Evolutionary conservation across 2,329 filamentous ascomycete genomes (phyloP), one percentile per base, ranked within the genome.

Genomic region (Setomelanomma holmii): DNA sequence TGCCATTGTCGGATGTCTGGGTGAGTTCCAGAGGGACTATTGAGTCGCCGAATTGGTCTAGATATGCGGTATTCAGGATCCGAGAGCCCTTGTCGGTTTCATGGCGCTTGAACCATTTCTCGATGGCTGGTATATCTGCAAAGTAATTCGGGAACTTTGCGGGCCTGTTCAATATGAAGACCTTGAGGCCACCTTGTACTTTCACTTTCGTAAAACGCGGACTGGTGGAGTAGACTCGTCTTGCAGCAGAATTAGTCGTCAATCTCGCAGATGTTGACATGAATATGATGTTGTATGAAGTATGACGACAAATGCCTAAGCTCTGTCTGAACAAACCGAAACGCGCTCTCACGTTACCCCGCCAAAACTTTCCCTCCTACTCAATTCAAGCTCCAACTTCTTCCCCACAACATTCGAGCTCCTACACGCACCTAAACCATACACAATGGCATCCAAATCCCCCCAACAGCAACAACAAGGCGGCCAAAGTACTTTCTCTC

Each of bases 11-110:
- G 14, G 40, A 20, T n/a, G 57, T 54, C 14, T 68, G 67, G 20
- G 80, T 84, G 39, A 87, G 75, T 64, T 89, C 87, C 5, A 89
- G 76, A 1, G 86, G 84, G 2, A 89, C 80, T 4, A 81, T 69
- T 1, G 79, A 77, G 21, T 79, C 71, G 33, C 73, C 77, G 61
- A 79, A 82, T 45, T 76, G 73, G 7, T 56, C 51, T 4, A 75
- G 49, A 45, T 72, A 71, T 1, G 47, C 44, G 2, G 30, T n/a
- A 12, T 71, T 62, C n/a, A 71, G 57, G 10, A 12, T 41, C 5
- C 20, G 20, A 2, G 20, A n/a, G n/a, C n/a, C 7, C 22, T 60
- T 49, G 33, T 60, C 44, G n/a, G 45, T 45, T 8, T 24, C 23
- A 30, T 6, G 8, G 50, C 48, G 19, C 53, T 12, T 51, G 38